A percentile compares a stretch with the other conserved stretches of the same genome.
Conservation (phyloP, 345 rosid species). For the Pistacia vera region DNA sequence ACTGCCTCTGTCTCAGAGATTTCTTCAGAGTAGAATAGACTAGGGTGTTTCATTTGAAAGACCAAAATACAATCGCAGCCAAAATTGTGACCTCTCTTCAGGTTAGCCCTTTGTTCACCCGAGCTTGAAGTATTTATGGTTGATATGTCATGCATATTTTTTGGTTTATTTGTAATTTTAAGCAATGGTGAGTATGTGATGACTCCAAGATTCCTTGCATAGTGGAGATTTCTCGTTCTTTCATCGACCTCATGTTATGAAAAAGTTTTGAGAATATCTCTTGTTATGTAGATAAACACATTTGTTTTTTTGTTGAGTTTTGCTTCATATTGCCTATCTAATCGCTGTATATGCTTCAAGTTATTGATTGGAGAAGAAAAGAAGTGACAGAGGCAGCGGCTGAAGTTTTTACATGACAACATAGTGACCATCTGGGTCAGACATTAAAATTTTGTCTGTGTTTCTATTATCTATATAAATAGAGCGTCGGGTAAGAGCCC, state of each 20-base stretch:
- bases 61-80: neutral
- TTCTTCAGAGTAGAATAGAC: neutral
- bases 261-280: neutral
- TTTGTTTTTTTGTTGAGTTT: neutral
- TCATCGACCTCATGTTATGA: neutral
- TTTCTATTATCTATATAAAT: neutral
- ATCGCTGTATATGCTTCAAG: neutral
- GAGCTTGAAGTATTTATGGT: neutral
- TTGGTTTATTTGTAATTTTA: neutral
- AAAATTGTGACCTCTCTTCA: constrained; percentile 1
- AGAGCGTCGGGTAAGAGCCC: neutral
- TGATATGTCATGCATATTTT: neutral
- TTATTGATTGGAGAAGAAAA: neutral
- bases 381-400: neutral
- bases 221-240: neutral
- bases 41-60: neutral
- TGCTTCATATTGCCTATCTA: neutral
- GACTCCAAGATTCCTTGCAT: neutral
- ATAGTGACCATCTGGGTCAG: neutral
- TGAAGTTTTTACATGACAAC: neutral
- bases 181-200: neutral
- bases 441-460: neutral
- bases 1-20: neutral
- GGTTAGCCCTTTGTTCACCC: neutral
- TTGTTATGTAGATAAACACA: neutral